Evolutionary conservation across 306 rosid genomes (phyloP).

Genomic region (apple (Malus domestica)): ASM211411v1 NC_041799.1:23455501-23456000

Average conservation of each 20-base stretch:
- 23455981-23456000: constrained; percentile 15
- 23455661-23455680: background rate
- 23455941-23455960: constrained; percentile 30
- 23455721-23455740: background rate
- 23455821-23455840: constrained; percentile 40
- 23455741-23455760: background rate
- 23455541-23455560: background rate
- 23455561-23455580: background rate
- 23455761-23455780: constrained; percentile 8
- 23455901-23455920: constrained; percentile 43
- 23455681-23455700: background rate
- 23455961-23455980: constrained; percentile 19
- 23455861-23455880: constrained; percentile 95
- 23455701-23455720: background rate
- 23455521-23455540: background rate
- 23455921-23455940: constrained; percentile 24
- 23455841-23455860: constrained; percentile 64
- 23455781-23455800: background rate
- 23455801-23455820: constrained; percentile 41
- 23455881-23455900: constrained; percentile 72
- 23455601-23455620: background rate
- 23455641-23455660: background rate
- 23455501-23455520: background rate
- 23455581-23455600: background rate
- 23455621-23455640: background rate